Evolutionary conservation across 164 flowering plant genomes (phyloP), one percentile per base, ranked within the genome.

Genomic region (Berberis thunbergii): DNA sequence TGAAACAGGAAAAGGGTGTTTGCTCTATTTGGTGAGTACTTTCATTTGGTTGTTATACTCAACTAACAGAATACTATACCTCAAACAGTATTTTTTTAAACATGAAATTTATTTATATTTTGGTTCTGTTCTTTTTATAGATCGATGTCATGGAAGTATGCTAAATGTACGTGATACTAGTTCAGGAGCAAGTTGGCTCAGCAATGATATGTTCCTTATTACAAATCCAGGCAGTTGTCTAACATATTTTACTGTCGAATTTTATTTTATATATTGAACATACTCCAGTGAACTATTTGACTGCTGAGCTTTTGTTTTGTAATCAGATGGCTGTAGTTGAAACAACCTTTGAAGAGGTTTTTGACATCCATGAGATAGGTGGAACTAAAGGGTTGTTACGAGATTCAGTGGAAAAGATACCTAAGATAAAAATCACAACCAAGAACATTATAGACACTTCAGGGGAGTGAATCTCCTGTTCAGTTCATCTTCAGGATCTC

Each of bases 171-270:
- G n/a, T 94, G 50, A 80, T 89, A 72, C 82, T 87, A 59, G 91
- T 89, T 7, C 83, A 88, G 43, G 94, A 85, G 59, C 78, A 83
- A 49, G 84, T 89, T 46, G 91, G 91, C 60, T 89, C 91, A 4
- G 89, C 91, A 10, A 86, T 89, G 85, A 76, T 86, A 3, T 84
- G 84, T 78, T 86, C 97, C 12, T 89, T 86, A 12, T 89, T 86
- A 6, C 91, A 84, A 62, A 86, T 86, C 70, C 96, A 87, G 91
- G 96, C 85, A 83, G 26, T 26, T 26, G 26, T 0, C 26, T 26
- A 26, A 26, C 26, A 26, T 0, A 26, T 26, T 26, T 26, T 26
- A 26, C 26, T 26, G 26, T 26, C 26, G 26, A 26, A 26, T 26
- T 26, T 26, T 26, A 26, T 26, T 26, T 26, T 26, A 26, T n/a